Evolutionary conservation across 257 asterid species (phyloP).

Genomic region (Cordia subcordata): DNA sequence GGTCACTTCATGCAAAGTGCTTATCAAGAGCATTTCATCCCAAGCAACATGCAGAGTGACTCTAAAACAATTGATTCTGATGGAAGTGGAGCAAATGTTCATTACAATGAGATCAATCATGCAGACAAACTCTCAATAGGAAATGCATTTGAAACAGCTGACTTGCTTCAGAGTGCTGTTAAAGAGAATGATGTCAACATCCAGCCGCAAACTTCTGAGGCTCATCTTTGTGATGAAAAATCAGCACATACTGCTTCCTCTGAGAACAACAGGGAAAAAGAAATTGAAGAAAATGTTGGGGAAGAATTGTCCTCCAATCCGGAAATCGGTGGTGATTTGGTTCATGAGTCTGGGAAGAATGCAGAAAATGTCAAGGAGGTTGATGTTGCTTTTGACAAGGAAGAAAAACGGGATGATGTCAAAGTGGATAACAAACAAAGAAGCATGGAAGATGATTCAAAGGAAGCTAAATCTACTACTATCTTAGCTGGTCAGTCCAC

Average conservation of each 20-base stretch:
- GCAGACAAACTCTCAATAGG: neutral
- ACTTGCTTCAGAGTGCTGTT: slow-evolving; percentile 18
- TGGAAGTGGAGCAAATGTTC: slow-evolving; percentile 22
- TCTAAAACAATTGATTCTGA: slow-evolving; percentile 24
- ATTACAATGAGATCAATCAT: neutral
- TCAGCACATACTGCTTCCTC: slow-evolving; percentile 14
- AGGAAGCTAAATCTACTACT: slow-evolving; percentile 26
- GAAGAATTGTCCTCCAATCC: slow-evolving; percentile 29
- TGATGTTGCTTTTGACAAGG: slow-evolving; percentile 22
- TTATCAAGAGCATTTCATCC: slow-evolving; percentile 18
- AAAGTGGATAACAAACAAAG: slow-evolving; percentile 22
- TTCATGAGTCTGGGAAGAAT: slow-evolving; percentile 32
- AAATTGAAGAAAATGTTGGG: slow-evolving; percentile 35
- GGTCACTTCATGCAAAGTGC: slow-evolving; percentile 17
- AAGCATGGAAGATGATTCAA: slow-evolving; percentile 25
- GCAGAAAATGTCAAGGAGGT: slow-evolving; percentile 25
- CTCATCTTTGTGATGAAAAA: slow-evolving; percentile 25
- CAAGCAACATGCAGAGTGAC: slow-evolving; percentile 12
- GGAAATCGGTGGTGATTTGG: slow-evolving; percentile 25
- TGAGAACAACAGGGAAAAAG: neutral
- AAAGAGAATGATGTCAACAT: slow-evolving; percentile 18
- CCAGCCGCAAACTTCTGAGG: slow-evolving; percentile 18
- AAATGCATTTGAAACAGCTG: slow-evolving; percentile 15
- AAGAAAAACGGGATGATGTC: slow-evolving; percentile 26
- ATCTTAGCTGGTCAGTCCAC: slow-evolving; percentile 19